Conservation (phyloP, 257 asterid genomes). For the Dorcoceras hygrometricum region DNA sequence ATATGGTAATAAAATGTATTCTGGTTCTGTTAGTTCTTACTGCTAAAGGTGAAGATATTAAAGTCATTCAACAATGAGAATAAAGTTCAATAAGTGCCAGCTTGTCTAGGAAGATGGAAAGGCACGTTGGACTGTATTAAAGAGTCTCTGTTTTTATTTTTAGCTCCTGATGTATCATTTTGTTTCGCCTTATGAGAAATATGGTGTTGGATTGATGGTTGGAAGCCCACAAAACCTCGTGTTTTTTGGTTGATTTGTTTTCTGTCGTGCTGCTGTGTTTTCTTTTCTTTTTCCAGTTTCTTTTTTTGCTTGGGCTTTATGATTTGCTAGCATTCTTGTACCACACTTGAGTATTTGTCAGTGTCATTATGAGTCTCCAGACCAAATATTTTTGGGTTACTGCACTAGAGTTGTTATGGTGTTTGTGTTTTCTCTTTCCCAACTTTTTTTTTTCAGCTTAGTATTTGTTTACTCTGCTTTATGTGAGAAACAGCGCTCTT, state of each 20-base stretch:
- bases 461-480: neutral
- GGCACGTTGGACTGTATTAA: neutral
- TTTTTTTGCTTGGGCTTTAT: slow-evolving; percentile 1
- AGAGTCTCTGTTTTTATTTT: slow-evolving; percentile 10
- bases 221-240: slow-evolving; percentile 1
- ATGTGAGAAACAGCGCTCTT: slow-evolving; percentile 9
- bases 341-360: neutral
- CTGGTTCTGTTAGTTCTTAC: too few relatives aligned
- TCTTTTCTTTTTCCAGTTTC: neutral
- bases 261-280: neutral
- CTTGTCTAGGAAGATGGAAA: neutral
- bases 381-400: neutral
- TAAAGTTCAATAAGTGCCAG: neutral
- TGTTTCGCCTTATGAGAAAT: neutral
- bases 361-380: slow-evolving; percentile 6
- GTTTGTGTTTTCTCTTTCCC: neutral
- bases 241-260: neutral
- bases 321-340: slow-evolving; percentile 5
- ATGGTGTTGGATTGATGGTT: neutral
- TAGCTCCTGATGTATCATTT: slow-evolving; percentile 9
- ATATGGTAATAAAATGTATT: too few relatives aligned
- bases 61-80: too few relatives aligned
- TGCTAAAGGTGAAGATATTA: too few relatives aligned
- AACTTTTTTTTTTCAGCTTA: neutral
- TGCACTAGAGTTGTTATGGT: slow-evolving; percentile 9